Base-by-base conservation (phyloP, 2,329 filamentous ascomycete genomes). In the Trichoderma pleuroti region DNA sequence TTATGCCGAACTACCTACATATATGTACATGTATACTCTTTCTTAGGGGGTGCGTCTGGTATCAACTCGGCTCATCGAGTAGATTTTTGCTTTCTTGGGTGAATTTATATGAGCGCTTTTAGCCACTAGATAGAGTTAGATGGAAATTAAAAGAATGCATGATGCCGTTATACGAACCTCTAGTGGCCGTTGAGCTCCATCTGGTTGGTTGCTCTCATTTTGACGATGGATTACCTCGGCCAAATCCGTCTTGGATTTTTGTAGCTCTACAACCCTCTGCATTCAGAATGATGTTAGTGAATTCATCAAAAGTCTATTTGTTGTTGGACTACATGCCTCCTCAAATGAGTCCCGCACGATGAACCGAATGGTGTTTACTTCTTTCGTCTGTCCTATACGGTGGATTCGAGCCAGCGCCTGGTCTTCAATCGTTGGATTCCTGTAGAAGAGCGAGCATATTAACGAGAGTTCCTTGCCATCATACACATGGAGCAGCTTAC, bases 351-450 rank as follows among this genome's bases (percentile, higher is more conserved):
- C 76, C 2, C 76, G 72, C 9, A 85, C 76, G 21, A 79, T 78
- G 24, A 81, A 81, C 1, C 81, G 78, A 1, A 83, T 72, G 0
- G 79, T 83, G 0, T 78, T 82, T 1, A 84, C 80, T 49, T 79
- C 75, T 30, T 73, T 75, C 0, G 57, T 77, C 65, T 83, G 79
- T 4, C 79, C 80, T 0, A 83, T 76, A 1, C 80, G 74, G 36
- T 82, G 76, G 4, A 83, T 77, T 14, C 82, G 76, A 1, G 81
- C 80, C 0, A 85, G 73, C 0, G 82, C 82, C 72, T 84, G 82
- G 5, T 84, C 82, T 72, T 85, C 82, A 0, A 83, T 61, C 0
- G 80, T 81, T 1, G 82, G 82, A 21, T 84, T 85, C 80, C 83
- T 79, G 26, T 28, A n/a, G 5, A 30, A 14, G 5, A 10, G 14